Percentiles rank a stretch among this genome's conserved stretches.
These are phyloP conservation scores for Alternaria panax DNA, from an alignment of 2,329 filamentous ascomycete species.

Conservation along the genomic window DNA sequence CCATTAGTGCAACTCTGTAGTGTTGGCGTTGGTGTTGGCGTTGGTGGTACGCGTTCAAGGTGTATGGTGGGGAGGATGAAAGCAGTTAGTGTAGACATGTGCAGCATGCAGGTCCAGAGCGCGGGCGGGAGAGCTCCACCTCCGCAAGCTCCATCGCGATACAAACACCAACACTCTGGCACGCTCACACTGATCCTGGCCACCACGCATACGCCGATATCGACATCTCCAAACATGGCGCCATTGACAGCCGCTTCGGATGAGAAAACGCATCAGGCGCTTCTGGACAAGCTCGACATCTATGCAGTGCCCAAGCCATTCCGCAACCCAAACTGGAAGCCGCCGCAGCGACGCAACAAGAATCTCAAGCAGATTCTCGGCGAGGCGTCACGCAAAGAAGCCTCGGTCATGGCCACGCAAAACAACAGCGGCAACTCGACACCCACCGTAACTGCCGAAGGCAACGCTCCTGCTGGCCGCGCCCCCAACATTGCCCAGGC, in stretches of 20 bases:
- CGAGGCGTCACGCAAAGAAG: slow-evolving; percentile 86
- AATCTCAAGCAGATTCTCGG: slow-evolving; percentile 96
- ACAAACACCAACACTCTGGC: slow-evolving; percentile 8
- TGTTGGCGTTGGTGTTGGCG: slow-evolving; percentile 9
- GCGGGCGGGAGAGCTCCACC: slow-evolving; percentile 27
- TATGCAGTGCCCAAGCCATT: slow-evolving; percentile 86
- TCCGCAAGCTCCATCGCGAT: slow-evolving; percentile 26
- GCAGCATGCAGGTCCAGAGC: slow-evolving; percentile 17
- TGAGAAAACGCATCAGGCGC: slow-evolving; percentile 78
- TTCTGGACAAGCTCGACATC: slow-evolving; percentile 92
- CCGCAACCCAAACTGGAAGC: slow-evolving; percentile 88
- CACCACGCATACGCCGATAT: background rate
- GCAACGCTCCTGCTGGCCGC: slow-evolving; percentile 66
- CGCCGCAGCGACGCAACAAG: slow-evolving; percentile 95
- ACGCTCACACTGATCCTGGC: background rate
- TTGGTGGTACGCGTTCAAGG: slow-evolving; percentile 27
- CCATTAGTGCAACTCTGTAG: slow-evolving; percentile 30
- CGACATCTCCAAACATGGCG: slow-evolving; percentile 54
- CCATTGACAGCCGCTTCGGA: slow-evolving; percentile 74
- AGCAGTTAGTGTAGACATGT: slow-evolving; percentile 32
- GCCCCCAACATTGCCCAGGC: slow-evolving; percentile 82
- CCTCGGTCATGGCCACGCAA: slow-evolving; percentile 83
- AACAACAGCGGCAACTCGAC: slow-evolving; percentile 83
- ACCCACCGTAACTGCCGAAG: slow-evolving; percentile 52
- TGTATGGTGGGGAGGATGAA: slow-evolving; percentile 35